phyloP scores from a whole-genome alignment of 495 filamentous ascomycete species.

The Lepidopterella palustris region DNA sequence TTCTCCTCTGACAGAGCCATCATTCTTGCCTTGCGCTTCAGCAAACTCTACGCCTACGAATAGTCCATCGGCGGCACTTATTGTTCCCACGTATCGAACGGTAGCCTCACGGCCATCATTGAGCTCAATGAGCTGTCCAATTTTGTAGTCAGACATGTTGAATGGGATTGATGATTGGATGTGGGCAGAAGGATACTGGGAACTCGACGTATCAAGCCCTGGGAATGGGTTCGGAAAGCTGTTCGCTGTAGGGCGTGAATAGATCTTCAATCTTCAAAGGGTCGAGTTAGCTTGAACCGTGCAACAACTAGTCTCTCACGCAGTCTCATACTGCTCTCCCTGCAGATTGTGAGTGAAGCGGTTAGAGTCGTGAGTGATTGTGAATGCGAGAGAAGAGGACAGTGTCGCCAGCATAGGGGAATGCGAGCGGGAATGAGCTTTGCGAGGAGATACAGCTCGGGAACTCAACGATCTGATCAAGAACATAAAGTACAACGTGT shows the following conservation, averaged over 20 bases:
- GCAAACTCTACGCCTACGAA: conserved; percentile 91
- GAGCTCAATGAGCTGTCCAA: conserved; percentile 61
- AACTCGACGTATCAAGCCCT: too few relatives aligned
- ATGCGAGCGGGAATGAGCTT: too few relatives aligned
- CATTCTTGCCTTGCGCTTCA: conserved; percentile 82
- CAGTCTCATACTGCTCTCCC: not conserved
- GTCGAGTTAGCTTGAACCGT: not conserved
- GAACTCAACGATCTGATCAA: too few relatives aligned
- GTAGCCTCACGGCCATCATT: conserved; percentile 68
- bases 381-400: too few relatives aligned
- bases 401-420: too few relatives aligned
- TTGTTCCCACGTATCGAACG: conserved; percentile 73
- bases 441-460: too few relatives aligned
- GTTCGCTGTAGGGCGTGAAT: not conserved
- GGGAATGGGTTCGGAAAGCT: too few relatives aligned
- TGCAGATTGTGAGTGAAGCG: not conserved
- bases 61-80: conserved; percentile 70
- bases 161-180: too few relatives aligned
- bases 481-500: too few relatives aligned
- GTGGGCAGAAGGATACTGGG: too few relatives aligned
- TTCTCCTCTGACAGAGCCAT: conserved; percentile 82
- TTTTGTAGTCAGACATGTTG: conserved; percentile 8
- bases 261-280: not conserved
- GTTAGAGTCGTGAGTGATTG: not conserved
- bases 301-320: not conserved